Evolutionary conservation across 2,329 filamentous ascomycete genomes (phyloP), one percentile per base, ranked within the genome.

Genomic region (Dactylellina cionopaga): DNA sequence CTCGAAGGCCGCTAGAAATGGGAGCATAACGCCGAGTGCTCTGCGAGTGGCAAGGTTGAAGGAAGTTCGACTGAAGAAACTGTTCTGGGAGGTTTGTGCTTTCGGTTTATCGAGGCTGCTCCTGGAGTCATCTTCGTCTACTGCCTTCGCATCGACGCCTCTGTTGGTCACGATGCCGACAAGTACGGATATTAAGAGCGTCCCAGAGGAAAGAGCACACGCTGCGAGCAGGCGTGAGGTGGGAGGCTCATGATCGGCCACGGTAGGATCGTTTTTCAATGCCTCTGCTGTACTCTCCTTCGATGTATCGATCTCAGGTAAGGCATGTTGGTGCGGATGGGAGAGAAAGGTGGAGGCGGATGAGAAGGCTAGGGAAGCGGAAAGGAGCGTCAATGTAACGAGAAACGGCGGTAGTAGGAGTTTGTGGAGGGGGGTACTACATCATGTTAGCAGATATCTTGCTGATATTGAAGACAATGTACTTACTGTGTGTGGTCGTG

Each of bases 281-380:
- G 43, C 6, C 13, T 22, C 13, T 11, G 52, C 27, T 19, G 3
- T 35, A 29, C 22, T 35, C 0, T 43, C 43, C 9, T 39, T 43
- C 24, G 33, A 33, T 25, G 22, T 19, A 3, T 44, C 24, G 13
- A 25, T 4, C 19, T 54, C 52, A 13, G 25, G 19, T 5, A n/a
- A n/a, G 19, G 46, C 13, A 43, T 74, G 62, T 39, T 74, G 46
- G 41, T 74, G 54, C 0, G 69, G 69, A 22, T 74, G 59, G 1
- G 69, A 66, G n/a, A 74, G 63, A 43, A 74, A 68, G 6, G 69
- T 74, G 7, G 69, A 74, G 15, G 69, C 69, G 17, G 69, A 74
- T 1, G 62, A 62, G 47, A 74, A 74, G 19, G 69, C 69, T 17
- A 74, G 54, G 1, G 69, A 74, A 17, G 69, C 69, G 35, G 63